Conservation (phyloP, 2,329 filamentous ascomycete species). For the Ophiobolus disseminans region DNA sequence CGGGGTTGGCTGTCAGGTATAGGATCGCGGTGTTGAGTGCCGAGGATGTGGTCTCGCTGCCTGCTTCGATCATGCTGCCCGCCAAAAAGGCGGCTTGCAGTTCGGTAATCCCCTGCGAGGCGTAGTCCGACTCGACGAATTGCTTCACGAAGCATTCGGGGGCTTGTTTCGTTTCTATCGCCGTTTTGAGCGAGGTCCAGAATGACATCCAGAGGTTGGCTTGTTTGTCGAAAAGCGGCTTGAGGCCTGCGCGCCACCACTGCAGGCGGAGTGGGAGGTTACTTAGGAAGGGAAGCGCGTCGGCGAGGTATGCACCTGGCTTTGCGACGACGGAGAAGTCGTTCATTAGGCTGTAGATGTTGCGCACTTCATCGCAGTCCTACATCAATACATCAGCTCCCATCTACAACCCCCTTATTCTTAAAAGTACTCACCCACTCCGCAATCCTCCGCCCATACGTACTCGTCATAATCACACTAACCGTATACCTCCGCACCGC, state of each 20-base stretch:
- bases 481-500: constrained; percentile 42
- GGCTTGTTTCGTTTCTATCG: constrained; percentile 41
- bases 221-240: constrained; percentile 40
- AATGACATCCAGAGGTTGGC: constrained; percentile 43
- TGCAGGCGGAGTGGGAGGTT: constrained; percentile 36
- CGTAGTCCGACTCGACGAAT: constrained; percentile 48
- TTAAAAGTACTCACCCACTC: constrained; percentile 33
- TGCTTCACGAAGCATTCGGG: constrained; percentile 48
- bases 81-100: constrained; percentile 47
- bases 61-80: constrained; percentile 50
- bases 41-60: constrained; percentile 49
- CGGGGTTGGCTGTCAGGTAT: constrained; percentile 37
- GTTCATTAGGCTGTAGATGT: constrained; percentile 45
- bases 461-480: constrained; percentile 48
- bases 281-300: constrained; percentile 39
- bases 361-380: constrained; percentile 42
- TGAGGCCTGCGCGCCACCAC: constrained; percentile 39
- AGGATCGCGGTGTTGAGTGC: constrained; percentile 44
- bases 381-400: neutral
- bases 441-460: constrained; percentile 43
- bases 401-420: neutral
- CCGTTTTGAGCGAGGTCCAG: constrained; percentile 36
- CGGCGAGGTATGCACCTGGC: constrained; percentile 41
- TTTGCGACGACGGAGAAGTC: constrained; percentile 41
- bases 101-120: constrained; percentile 43